phyloP scores from a whole-genome alignment of 1,284 basidiomycete genomes.

The Tetrapyrgos nigripes region DNA sequence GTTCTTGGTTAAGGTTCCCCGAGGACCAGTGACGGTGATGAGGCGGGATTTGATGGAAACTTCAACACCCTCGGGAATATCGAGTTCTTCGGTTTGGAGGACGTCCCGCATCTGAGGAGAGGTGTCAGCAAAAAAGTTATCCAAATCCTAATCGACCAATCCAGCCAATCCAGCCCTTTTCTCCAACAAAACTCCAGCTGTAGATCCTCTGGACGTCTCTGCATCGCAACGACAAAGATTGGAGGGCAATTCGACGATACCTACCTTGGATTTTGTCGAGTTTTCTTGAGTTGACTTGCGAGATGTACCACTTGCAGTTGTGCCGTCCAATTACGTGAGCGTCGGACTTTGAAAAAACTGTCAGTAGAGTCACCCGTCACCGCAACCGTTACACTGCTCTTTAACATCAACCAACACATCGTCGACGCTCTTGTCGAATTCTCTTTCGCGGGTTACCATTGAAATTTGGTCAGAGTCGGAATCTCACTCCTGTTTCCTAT shows the following conservation, averaged over 20 bases:
- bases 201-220: background rate
- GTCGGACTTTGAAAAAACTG: background rate
- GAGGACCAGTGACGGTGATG: slow-evolving; percentile 89
- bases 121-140: slow-evolving; percentile 23
- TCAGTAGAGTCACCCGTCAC: too few relatives aligned
- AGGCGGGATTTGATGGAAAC: slow-evolving; percentile 88
- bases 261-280: too few relatives aligned
- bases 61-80: slow-evolving; percentile 86
- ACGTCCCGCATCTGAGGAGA: slow-evolving; percentile 84
- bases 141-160: slow-evolving; percentile 27
- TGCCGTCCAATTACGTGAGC: background rate
- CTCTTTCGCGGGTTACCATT: slow-evolving; percentile 6
- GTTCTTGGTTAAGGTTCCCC: slow-evolving; percentile 90
- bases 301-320: background rate
- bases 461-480: slow-evolving; percentile 7
- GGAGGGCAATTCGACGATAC: background rate
- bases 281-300: too few relatives aligned
- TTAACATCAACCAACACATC: slow-evolving; percentile 10
- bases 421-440: slow-evolving; percentile 2
- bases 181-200: background rate
- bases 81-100: slow-evolving; percentile 93
- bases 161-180: slow-evolving; percentile 26
- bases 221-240: background rate
- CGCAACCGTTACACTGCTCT: background rate
- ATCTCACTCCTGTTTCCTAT: slow-evolving; percentile 1